Evolutionary conservation across 1,284 basidiomycete species (phyloP).

Genomic region (Cryptococcus jaspeensis): DNA sequence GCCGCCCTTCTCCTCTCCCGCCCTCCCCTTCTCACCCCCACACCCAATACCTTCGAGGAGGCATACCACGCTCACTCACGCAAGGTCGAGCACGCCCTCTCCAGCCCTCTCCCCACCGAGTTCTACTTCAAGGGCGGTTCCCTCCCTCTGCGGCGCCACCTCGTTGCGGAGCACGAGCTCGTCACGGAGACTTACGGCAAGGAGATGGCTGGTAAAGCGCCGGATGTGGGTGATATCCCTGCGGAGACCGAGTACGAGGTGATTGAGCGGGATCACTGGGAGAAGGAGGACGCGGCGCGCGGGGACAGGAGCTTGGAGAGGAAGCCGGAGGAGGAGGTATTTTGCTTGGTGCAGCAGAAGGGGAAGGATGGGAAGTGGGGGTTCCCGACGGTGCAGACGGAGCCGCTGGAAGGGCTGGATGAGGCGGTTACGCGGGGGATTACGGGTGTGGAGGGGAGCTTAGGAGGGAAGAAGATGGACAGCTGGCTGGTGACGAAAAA

Average conservation of each 20-base stretch:
- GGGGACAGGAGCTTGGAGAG: constrained; percentile 75
- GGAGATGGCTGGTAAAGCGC: constrained; percentile 55
- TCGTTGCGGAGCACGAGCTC: constrained; percentile 65
- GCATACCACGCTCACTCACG: constrained; percentile 86
- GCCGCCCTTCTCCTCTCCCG: constrained; percentile 73
- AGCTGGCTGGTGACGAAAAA: constrained; percentile 50
- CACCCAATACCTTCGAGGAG: constrained; percentile 73
- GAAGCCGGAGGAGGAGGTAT: constrained; percentile 78
- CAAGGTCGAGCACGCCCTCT: constrained; percentile 76
- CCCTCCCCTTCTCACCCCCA: constrained; percentile 74
- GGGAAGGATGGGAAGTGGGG: constrained; percentile 67
- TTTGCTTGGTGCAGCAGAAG: constrained; percentile 67
- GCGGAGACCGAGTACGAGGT: constrained; percentile 49
- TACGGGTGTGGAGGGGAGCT: constrained; percentile 31
- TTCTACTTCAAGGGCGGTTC: constrained; percentile 97
- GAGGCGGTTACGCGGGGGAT: constrained; percentile 36
- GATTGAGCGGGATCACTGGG: constrained; percentile 35
- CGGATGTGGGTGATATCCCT: constrained; percentile 61
- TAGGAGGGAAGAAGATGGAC: constrained; percentile 46
- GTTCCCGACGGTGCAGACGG: constrained; percentile 59
- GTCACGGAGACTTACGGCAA: constrained; percentile 70
- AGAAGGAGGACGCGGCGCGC: constrained; percentile 34
- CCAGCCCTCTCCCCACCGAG: constrained; percentile 82
- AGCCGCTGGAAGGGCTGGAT: constrained; percentile 40
- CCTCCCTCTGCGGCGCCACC: constrained; percentile 78